A percentile compares a stretch with the other conserved stretches of the same genome.
These are phyloP conservation scores for Candida incommunis DNA, from an alignment of 805 yeast species.

Conservation along the genomic window DNA sequence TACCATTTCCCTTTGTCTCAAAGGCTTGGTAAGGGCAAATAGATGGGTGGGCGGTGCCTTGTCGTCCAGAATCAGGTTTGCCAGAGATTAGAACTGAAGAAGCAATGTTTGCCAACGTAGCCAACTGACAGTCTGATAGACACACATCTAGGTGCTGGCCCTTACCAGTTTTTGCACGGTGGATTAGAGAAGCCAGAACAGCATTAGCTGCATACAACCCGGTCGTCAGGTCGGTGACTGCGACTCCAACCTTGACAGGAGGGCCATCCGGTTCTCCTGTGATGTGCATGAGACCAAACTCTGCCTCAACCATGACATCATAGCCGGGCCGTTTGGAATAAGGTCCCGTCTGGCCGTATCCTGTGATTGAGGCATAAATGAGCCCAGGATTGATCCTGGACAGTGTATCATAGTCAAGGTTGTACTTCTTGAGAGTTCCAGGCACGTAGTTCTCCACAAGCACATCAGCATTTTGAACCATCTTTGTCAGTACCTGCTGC, in stretches of 20 bases:
- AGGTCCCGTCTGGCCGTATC: constrained; percentile 30
- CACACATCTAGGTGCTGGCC: constrained; percentile 27
- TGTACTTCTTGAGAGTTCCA: constrained; percentile 23
- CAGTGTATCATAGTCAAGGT: constrained; percentile 21
- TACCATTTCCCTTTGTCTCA: constrained; percentile 22
- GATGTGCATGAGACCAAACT: constrained; percentile 30
- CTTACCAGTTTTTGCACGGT: constrained; percentile 19
- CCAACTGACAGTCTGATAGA: constrained; percentile 27
- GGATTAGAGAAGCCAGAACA: constrained; percentile 24
- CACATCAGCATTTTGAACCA: constrained; percentile 22
- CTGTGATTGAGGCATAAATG: constrained; percentile 27
- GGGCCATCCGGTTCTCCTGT: constrained; percentile 27
- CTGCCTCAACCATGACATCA: constrained; percentile 32
- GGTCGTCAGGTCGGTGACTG: constrained; percentile 29
- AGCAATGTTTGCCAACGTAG: constrained; percentile 27
- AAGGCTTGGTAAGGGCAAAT: constrained; percentile 29
- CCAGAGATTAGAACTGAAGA: constrained; percentile 25
- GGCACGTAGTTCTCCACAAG: constrained; percentile 28
- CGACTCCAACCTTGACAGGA: constrained; percentile 30
- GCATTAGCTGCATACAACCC: constrained; percentile 26
- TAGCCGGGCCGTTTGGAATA: constrained; percentile 26
- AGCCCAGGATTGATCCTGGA: constrained; percentile 15
- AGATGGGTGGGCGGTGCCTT: constrained; percentile 28
- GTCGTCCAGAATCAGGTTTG: constrained; percentile 25
- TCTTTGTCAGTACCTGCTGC: constrained; percentile 17